Conservation (phyloP, 805 yeast species). For the Phaffomyces antillensis region DNA sequence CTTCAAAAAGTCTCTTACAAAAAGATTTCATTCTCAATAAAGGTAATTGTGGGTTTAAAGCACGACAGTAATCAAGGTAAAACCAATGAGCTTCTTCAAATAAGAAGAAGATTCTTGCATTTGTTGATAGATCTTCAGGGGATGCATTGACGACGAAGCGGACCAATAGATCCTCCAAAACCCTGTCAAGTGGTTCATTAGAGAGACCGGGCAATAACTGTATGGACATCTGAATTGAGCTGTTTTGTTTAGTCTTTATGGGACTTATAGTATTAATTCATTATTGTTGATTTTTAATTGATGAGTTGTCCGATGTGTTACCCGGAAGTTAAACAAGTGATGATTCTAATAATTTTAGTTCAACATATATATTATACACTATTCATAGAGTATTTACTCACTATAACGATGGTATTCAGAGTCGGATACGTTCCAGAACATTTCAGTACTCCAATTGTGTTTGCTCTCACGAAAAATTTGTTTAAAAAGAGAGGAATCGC, state of each 20-base stretch:
- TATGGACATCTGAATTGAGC: constrained; percentile 41
- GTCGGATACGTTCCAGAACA: constrained; percentile 92
- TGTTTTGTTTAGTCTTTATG: no score
- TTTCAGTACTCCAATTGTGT: constrained; percentile 77
- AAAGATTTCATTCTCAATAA: constrained; percentile 69
- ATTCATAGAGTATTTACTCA: background rate
- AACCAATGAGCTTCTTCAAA: constrained; percentile 99
- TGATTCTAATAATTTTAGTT: no score
- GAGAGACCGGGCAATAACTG: constrained; percentile 50
- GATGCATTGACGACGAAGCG: constrained; percentile 91
- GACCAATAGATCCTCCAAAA: constrained; percentile 79
- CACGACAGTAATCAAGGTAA: constrained; percentile 76
- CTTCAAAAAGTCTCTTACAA: constrained; percentile 56
- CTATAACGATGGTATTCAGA: constrained; percentile 27
- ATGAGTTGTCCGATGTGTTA: no score
- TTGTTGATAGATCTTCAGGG: constrained; percentile 76
- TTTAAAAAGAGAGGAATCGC: constrained; percentile 43
- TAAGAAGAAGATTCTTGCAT: constrained; percentile 80
- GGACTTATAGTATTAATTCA: background rate
- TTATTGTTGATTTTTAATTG: background rate
- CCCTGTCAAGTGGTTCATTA: constrained; percentile 61
- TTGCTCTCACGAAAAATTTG: constrained; percentile 57
- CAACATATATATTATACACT: background rate
- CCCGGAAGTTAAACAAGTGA: no score
- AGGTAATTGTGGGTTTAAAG: constrained; percentile 70